Evolutionary conservation across 176 grass and related monocot genomes (phyloP).

Genomic region (Bolboschoenus planiculmis): DNA sequence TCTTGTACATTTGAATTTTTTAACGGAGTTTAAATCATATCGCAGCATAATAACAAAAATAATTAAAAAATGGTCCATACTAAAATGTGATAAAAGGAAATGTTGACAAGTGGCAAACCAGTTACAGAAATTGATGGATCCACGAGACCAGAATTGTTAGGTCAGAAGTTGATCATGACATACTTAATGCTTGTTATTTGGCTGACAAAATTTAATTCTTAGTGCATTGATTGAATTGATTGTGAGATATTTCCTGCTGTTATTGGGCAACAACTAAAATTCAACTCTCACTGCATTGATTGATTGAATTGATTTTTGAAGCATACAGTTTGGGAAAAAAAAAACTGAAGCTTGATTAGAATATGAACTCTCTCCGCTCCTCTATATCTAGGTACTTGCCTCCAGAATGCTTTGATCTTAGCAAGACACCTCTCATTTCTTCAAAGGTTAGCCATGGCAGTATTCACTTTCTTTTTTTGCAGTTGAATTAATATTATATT

Average conservation of each 20-base stretch:
- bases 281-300: background rate
- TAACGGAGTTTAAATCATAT: background rate
- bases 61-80: background rate
- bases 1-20: background rate
- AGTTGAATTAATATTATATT: background rate
- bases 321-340: background rate
- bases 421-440: slow-evolving; percentile 94
- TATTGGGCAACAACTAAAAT: background rate
- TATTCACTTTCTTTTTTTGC: slow-evolving; percentile 8
- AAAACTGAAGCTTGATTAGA: background rate
- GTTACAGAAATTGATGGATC: background rate
- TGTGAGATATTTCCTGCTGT: background rate
- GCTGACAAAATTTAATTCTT: background rate
- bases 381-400: slow-evolving; percentile 76
- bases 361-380: background rate
- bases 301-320: slow-evolving; percentile 7
- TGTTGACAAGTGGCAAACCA: background rate
- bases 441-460: slow-evolving; percentile 58
- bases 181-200: background rate
- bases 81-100: background rate
- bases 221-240: background rate
- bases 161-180: background rate
- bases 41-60: background rate
- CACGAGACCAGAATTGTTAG: background rate
- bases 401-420: slow-evolving; percentile 98